Evolutionary conservation across 176 grass and related monocot genomes (phyloP).

Genomic region (Calamus simplicifolius): DNA sequence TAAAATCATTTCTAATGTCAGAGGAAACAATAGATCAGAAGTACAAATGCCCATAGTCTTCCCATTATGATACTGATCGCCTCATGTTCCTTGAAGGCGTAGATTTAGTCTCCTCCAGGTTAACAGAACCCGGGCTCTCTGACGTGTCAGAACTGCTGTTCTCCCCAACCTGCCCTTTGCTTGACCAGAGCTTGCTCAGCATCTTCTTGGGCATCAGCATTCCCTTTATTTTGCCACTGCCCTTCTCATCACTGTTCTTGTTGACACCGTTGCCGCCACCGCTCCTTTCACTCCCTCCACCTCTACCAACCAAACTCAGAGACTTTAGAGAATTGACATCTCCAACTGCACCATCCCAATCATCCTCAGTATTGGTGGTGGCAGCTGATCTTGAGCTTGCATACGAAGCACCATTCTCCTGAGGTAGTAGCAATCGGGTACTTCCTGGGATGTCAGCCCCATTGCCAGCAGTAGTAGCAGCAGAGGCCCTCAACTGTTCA

Average conservation of each 20-base stretch:
- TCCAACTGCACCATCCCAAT: slow-evolving; percentile 45
- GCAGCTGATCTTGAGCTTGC: slow-evolving; percentile 84
- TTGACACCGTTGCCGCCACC: slow-evolving; percentile 45
- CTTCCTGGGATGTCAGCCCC: slow-evolving; percentile 28
- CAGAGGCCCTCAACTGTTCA: slow-evolving; percentile 46
- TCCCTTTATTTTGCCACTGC: slow-evolving; percentile 39
- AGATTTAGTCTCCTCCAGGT: slow-evolving; percentile 61
- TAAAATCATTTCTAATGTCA: too few species aligned
- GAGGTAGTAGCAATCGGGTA: slow-evolving; percentile 45
- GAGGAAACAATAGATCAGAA: too few species aligned
- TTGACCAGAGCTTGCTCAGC: slow-evolving; percentile 83
- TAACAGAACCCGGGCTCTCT: slow-evolving; percentile 65
- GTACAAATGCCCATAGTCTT: too few species aligned
- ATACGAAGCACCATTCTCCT: slow-evolving; percentile 73
- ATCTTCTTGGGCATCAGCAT: slow-evolving; percentile 83
- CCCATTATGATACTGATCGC: slow-evolving; percentile 35
- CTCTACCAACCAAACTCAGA: slow-evolving; percentile 36
- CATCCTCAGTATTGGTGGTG: slow-evolving; percentile 70
- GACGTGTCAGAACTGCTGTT: slow-evolving; percentile 82
- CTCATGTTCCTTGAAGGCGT: slow-evolving; percentile 52
- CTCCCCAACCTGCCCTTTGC: slow-evolving; percentile 45
- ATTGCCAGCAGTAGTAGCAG: slow-evolving; percentile 15
- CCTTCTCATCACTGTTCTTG: slow-evolving; percentile 44
- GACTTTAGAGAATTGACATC: slow-evolving; percentile 64
- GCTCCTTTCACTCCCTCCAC: slow-evolving; percentile 65